Evolutionary conservation across 2,329 filamentous ascomycete genomes (phyloP), one percentile per base, ranked within the genome.

Genomic region (Albophoma yamanashiensis): DNA sequence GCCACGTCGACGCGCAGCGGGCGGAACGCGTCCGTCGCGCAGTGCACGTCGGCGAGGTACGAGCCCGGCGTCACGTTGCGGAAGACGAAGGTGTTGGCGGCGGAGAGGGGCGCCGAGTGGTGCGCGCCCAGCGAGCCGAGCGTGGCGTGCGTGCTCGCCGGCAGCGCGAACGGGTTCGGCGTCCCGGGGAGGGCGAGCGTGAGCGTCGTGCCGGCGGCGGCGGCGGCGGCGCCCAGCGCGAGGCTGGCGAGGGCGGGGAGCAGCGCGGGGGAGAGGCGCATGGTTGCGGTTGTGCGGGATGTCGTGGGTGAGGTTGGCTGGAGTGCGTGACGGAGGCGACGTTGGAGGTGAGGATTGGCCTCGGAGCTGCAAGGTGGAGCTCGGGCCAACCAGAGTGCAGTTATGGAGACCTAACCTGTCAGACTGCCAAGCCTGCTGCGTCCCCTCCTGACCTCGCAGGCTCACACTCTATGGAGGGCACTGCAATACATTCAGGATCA

Each of bases 1-100:
- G 68, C 66, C 22, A 94, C 83, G 70, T 97, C 94, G 38, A 97
- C 82, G 53, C 93, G 82, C 72, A 95, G 78, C 14, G 91, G 89
- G 66, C 85, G 83, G 71, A 97, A 97, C 58, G 81, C 81, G 73
- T 89, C 85, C 60, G 89, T 88, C 36, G 83, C 77, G 70, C 86
- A 88, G 75, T 92, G 85, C 56, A 97, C 81, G 66, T 94, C 91
- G 56, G 89, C 85, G 7, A 97, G 82, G 72, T 97, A 97, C 61
- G 86, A 90, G 1, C 87, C 89, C 0, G 80, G 72, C 6, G 82
- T 81, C 58, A 96, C 80, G 67, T 92, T 86, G 65, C 74, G 76
- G 78, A 97, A 96, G 63, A 85, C 80, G 69, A 97, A 91, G 31
- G 84, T 86, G 72, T 90, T 89, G 66, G 80, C 74, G 47, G 81